Conservation (phyloP, 495 filamentous ascomycete species). For the Elasticomyces elasticus region DNA sequence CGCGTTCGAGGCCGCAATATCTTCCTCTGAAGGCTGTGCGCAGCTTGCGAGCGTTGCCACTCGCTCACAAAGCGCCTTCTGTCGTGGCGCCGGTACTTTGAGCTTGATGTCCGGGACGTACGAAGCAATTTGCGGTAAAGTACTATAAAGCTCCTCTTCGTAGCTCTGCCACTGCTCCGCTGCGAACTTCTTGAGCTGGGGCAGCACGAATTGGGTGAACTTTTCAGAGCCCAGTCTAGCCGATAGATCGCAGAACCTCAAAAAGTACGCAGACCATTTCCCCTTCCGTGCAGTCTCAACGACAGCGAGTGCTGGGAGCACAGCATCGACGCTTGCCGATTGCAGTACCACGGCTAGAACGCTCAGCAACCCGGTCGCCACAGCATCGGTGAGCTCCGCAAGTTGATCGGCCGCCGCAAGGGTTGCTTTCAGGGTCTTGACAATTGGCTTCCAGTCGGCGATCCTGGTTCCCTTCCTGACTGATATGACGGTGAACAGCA, state of each 20-base stretch:
- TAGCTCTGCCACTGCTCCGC: slow-evolving; percentile 46
- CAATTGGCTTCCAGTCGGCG: slow-evolving; percentile 56
- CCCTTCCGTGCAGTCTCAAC: slow-evolving; percentile 54
- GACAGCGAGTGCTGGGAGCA: slow-evolving; percentile 54
- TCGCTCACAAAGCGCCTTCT: not conserved
- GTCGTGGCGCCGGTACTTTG: not conserved
- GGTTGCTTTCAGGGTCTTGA: slow-evolving; percentile 38
- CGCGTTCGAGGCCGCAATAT: not conserved
- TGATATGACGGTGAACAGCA: slow-evolving; percentile 58
- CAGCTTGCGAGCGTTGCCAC: not conserved
- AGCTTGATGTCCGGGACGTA: slow-evolving; percentile 4
- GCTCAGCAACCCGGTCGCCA: slow-evolving; percentile 31
- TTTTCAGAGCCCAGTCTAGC: slow-evolving; percentile 61
- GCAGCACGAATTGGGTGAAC: slow-evolving; percentile 65
- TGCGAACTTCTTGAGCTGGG: slow-evolving; percentile 75
- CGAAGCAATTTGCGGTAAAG: slow-evolving; percentile 55
- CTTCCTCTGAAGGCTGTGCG: slow-evolving; percentile 1
- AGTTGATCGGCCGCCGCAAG: slow-evolving; percentile 1
- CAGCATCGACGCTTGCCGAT: slow-evolving; percentile 65
- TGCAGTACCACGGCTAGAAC: slow-evolving; percentile 54
- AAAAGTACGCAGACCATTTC: slow-evolving; percentile 55
- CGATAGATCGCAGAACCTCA: slow-evolving; percentile 74
- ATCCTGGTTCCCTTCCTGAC: slow-evolving; percentile 72
- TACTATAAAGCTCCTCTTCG: slow-evolving; percentile 56
- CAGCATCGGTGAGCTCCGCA: not conserved